Evolutionary conservation across 176 grass and related monocot species (phyloP).

Genomic region (Secale cereale): DNA sequence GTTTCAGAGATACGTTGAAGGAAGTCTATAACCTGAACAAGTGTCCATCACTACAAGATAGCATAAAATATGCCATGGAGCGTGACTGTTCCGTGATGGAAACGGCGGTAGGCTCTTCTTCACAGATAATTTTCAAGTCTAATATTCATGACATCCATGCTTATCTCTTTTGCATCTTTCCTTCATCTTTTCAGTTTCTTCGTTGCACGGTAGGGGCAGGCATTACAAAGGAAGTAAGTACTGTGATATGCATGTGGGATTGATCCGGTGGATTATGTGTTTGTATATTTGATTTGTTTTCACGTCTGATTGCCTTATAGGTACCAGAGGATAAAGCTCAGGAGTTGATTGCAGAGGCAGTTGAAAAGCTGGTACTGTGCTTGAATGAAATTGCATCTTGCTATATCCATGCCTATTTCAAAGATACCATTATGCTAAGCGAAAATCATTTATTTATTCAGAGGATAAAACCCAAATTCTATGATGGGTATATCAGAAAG

Average conservation of each 20-base stretch:
- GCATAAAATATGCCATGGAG: not conserved
- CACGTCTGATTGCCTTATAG: not conserved
- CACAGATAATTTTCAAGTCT: not conserved
- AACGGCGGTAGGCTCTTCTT: not conserved
- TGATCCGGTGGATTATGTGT: not conserved
- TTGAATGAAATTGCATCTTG: not conserved
- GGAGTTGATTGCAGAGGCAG: not conserved
- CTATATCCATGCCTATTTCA: not conserved
- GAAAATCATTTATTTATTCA: conserved; percentile 3
- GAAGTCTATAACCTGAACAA: conserved; percentile 4
- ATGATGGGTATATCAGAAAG: conserved; percentile 21
- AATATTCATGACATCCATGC: not conserved
- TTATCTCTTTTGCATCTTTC: not conserved
- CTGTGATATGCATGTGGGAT: not conserved
- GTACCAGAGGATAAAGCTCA: conserved; percentile 11
- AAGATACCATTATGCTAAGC: not conserved
- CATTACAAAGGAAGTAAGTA: conserved; percentile 17
- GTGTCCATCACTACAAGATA: not conserved
- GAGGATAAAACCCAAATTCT: not conserved
- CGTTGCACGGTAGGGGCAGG: conserved; percentile 14
- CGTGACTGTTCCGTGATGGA: not conserved
- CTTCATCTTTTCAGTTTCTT: conserved; percentile 13
- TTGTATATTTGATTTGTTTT: not conserved
- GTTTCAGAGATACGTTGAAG: conserved; percentile 15
- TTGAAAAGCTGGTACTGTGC: not conserved